These are phyloP conservation scores for Castanospermum australe DNA, from an alignment of 306 rosid genomes.

Conservation along the genomic window DNA sequence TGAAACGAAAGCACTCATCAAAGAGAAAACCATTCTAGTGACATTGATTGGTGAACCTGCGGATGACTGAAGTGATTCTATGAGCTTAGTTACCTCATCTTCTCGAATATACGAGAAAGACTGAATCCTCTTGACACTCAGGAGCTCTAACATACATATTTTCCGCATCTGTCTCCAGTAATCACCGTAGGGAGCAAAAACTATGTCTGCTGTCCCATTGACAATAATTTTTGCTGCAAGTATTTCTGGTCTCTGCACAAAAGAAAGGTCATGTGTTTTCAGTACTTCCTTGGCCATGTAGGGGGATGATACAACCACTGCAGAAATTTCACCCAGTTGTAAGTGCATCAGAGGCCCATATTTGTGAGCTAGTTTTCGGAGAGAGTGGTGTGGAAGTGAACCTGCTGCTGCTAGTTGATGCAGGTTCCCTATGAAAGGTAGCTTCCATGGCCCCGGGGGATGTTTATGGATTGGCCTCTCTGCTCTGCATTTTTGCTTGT, in stretches of 20 bases:
- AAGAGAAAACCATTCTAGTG: neutral
- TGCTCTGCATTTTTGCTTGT: neutral
- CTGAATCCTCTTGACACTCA: slow-evolving; percentile 26
- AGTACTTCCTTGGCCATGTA: slow-evolving; percentile 19
- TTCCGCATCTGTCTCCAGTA: slow-evolving; percentile 44
- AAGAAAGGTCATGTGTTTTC: slow-evolving; percentile 30
- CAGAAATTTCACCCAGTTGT: slow-evolving; percentile 23
- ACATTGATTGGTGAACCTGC: slow-evolving; percentile 26
- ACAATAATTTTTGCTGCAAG: neutral
- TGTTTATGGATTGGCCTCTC: neutral
- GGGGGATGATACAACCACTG: slow-evolving; percentile 32
- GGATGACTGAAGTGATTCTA: neutral
- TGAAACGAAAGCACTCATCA: neutral
- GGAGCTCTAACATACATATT: slow-evolving; percentile 25
- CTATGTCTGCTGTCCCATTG: slow-evolving; percentile 5
- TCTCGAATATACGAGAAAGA: slow-evolving; percentile 27
- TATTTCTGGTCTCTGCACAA: slow-evolving; percentile 11
- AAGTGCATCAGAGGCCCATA: slow-evolving; percentile 60
- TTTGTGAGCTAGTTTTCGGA: slow-evolving; percentile 28
- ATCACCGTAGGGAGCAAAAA: slow-evolving; percentile 22
- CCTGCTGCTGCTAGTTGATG: slow-evolving; percentile 16
- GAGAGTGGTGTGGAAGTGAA: slow-evolving; percentile 19
- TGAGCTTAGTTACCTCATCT: slow-evolving; percentile 21
- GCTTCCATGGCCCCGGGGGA: slow-evolving; percentile 45
- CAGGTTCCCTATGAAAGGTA: slow-evolving; percentile 36